Conservation (phyloP, 2,329 filamentous ascomycete species). For the Claviceps monticola region DNA sequence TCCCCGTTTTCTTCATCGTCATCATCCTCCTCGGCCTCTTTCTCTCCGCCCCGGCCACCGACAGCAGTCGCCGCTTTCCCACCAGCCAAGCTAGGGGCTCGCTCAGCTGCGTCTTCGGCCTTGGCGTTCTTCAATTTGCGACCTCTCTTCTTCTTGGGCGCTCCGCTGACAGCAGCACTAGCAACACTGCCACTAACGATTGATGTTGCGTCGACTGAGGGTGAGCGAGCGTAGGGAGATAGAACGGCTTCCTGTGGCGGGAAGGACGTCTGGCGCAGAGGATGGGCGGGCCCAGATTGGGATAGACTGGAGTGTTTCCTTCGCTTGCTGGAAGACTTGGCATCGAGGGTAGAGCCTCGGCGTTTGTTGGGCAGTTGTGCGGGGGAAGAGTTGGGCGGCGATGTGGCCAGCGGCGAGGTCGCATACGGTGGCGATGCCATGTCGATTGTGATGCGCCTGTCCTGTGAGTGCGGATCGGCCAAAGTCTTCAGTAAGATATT, state of each 20-base stretch:
- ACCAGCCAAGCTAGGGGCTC: constrained; percentile 29
- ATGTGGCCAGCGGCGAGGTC: constrained; percentile 38
- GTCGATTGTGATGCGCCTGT: neutral
- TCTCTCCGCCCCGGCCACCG: constrained; percentile 31
- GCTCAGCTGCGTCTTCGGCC: constrained; percentile 26
- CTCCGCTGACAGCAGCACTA: constrained; percentile 26
- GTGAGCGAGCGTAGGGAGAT: constrained; percentile 47
- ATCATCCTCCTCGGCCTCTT: constrained; percentile 39
- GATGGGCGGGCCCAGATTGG: constrained; percentile 44
- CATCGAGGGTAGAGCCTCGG: constrained; percentile 40
- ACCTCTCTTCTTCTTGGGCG: constrained; percentile 44
- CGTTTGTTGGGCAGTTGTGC: constrained; percentile 44
- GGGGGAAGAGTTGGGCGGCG: constrained; percentile 38
- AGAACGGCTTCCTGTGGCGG: constrained; percentile 41
- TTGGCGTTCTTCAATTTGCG: constrained; percentile 46
- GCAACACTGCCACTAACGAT: constrained; percentile 48
- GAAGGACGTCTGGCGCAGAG: constrained; percentile 70
- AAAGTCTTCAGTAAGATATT: too few species aligned
- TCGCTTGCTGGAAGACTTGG: constrained; percentile 43
- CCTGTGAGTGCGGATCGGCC: neutral
- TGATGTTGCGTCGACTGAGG: constrained; percentile 47
- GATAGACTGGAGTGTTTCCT: constrained; percentile 57
- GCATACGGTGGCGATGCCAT: constrained; percentile 45
- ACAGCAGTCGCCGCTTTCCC: constrained; percentile 27
- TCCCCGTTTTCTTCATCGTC: constrained; percentile 44